phyloP scores from a whole-genome alignment of 345 rosid species.

The Streptanthus diversifolius region DNA sequence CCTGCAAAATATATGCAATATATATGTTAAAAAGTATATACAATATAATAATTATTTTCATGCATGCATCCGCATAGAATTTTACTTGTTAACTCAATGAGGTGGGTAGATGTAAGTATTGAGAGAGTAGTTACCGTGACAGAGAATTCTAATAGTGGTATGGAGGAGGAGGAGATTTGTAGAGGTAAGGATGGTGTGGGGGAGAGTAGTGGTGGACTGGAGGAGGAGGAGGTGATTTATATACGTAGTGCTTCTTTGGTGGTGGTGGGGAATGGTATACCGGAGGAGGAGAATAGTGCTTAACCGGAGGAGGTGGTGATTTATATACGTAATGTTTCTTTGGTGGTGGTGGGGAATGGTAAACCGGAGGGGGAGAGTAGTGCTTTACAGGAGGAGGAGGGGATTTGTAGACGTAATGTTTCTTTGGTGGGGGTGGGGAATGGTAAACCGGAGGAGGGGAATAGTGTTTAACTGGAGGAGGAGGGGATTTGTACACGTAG shows the following conservation, averaged over 20 bases:
- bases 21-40: neutral
- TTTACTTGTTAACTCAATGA: neutral
- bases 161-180: conserved; percentile 37
- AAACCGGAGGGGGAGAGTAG: conserved; percentile 25
- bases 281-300: conserved; percentile 22
- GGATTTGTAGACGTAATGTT: conserved; percentile 23
- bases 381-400: conserved; percentile 29
- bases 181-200: conserved; percentile 35
- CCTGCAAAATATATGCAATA: conserved; percentile 11
- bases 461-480: conserved; percentile 24
- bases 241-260: conserved; percentile 6
- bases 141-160: conserved; percentile 31
- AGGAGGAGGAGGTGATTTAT: conserved; percentile 34
- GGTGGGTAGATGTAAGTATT: neutral
- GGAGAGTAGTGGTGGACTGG: conserved; percentile 35
- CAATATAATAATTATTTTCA: neutral
- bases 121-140: conserved; percentile 19
- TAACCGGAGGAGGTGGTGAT: conserved; percentile 24
- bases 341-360: conserved; percentile 34
- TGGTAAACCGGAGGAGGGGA: conserved; percentile 28
- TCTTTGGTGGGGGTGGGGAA: conserved; percentile 33
- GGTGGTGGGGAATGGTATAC: conserved; percentile 27
- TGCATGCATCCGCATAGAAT: conserved; percentile 7
- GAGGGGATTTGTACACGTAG: conserved; percentile 24
- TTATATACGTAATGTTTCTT: conserved; percentile 13